Evolutionary conservation across 2,329 filamentous ascomycete genomes (phyloP).

Genomic region (Spiromastix sp.): DNA sequence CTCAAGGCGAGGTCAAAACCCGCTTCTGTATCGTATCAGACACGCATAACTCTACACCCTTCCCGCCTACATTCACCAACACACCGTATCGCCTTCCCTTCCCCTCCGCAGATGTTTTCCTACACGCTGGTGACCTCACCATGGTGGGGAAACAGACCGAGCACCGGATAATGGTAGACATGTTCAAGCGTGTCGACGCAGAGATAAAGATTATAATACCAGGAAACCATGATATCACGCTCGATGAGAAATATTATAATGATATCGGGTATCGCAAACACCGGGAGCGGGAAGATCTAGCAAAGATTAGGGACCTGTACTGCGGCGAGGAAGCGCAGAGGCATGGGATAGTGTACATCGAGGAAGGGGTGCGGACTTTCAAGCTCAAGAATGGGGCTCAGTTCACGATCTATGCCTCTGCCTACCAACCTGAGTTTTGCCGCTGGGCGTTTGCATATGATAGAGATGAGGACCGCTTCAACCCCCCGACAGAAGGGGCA

Average conservation of each 20-base stretch:
- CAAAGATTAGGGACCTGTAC: conserved; percentile 36
- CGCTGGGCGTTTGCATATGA: conserved; percentile 47
- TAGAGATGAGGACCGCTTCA: conserved; percentile 42
- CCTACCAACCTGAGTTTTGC: conserved; percentile 47
- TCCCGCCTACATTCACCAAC: conserved; percentile 12
- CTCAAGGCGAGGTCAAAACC: conserved; percentile 22
- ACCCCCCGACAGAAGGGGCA: conserved; percentile 22
- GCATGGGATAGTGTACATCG: conserved; percentile 44
- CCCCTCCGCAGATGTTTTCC: conserved; percentile 41
- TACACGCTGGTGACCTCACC: conserved; percentile 52
- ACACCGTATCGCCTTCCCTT: conserved; percentile 33
- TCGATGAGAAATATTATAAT: conserved; percentile 42
- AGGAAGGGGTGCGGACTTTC: conserved; percentile 42
- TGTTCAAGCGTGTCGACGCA: conserved; percentile 40
- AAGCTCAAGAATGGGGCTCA: conserved; percentile 38
- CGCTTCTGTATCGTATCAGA: conserved; percentile 35
- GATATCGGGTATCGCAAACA: conserved; percentile 13
- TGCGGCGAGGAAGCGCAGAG: conserved; percentile 31
- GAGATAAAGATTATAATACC: conserved; percentile 52
- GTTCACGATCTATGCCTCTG: conserved; percentile 42
- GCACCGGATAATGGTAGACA: conserved; percentile 36
- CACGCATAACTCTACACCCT: conserved; percentile 26
- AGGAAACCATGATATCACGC: conserved; percentile 52
- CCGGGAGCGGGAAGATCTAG: conserved; percentile 17
- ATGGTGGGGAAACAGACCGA: conserved; percentile 39